Evolutionary conservation across 306 rosid species (phyloP).

Genomic region (Mimosa bimucronata): DNA sequence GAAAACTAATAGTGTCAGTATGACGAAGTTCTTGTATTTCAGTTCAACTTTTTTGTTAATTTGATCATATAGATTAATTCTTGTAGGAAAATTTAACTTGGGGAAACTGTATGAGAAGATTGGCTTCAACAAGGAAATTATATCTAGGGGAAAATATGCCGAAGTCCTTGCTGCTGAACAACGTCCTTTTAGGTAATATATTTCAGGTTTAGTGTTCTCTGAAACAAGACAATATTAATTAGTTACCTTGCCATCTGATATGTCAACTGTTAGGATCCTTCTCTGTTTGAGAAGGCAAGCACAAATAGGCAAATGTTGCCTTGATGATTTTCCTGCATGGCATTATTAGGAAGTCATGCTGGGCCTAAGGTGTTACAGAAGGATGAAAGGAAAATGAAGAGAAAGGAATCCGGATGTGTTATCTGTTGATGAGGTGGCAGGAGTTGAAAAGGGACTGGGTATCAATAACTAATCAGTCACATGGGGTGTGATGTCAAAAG

Average conservation of each 20-base stretch:
- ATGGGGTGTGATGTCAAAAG: not conserved
- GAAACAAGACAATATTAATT: constrained; percentile 12
- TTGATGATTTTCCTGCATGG: not conserved
- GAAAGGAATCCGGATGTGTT: not conserved
- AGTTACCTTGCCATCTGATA: constrained; percentile 28
- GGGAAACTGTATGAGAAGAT: constrained; percentile 91
- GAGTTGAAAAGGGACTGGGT: not conserved
- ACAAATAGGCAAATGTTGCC: not conserved
- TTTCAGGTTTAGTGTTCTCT: constrained; percentile 24
- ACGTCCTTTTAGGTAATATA: constrained; percentile 79
- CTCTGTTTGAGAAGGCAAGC: constrained; percentile 21
- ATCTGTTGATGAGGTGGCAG: not conserved
- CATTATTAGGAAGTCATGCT: not conserved
- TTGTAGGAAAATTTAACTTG: constrained; percentile 79
- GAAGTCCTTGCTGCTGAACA: constrained; percentile 86
- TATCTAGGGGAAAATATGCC: constrained; percentile 92
- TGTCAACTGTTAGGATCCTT: constrained; percentile 17
- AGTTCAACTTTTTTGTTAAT: constrained; percentile 15
- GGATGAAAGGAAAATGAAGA: not conserved
- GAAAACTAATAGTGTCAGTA: not conserved
- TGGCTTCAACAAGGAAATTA: constrained; percentile 87
- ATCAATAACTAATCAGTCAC: not conserved
- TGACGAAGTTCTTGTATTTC: not conserved
- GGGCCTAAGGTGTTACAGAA: not conserved
- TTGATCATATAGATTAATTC: constrained; percentile 13